Conservation (phyloP, 2,329 filamentous ascomycete genomes). For the Diaporthe vaccinii region DNA sequence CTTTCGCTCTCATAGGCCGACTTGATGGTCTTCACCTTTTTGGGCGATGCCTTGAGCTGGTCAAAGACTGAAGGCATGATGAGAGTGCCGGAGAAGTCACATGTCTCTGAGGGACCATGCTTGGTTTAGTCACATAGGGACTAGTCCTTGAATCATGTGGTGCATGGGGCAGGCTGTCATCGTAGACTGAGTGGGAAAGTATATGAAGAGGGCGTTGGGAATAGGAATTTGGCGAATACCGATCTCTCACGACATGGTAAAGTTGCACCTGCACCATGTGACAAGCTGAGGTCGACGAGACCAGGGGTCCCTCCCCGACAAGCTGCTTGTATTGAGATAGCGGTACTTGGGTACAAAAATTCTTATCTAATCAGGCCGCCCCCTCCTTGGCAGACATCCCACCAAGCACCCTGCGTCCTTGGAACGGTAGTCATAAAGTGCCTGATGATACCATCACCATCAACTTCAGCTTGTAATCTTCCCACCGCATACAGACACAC, state of each 20-base stretch:
- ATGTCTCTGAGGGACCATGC: slow-evolving; percentile 3
- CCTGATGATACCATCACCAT: slow-evolving; percentile 26
- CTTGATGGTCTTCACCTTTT: slow-evolving; percentile 71
- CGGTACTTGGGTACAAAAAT: background rate
- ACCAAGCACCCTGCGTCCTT: slow-evolving; percentile 11
- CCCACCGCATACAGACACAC: background rate
- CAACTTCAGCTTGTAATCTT: background rate
- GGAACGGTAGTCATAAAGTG: background rate
- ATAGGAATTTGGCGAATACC: slow-evolving; percentile 5
- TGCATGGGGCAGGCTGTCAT: background rate
- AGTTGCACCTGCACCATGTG: slow-evolving; percentile 16
- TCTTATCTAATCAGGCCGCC: slow-evolving; percentile 36
- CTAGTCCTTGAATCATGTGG: background rate
- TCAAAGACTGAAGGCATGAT: slow-evolving; percentile 65
- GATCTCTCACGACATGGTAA: slow-evolving; percentile 20
- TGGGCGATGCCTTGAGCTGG: slow-evolving; percentile 59
- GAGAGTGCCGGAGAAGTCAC: slow-evolving; percentile 18
- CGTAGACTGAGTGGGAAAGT: background rate
- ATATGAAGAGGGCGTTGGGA: background rate
- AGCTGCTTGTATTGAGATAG: background rate
- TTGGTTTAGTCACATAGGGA: background rate
- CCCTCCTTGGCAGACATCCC: slow-evolving; percentile 28
- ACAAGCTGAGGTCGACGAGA: slow-evolving; percentile 16
- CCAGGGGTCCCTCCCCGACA: background rate
- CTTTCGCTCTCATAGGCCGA: slow-evolving; percentile 87